Evolutionary conservation across 2,329 filamentous ascomycete genomes (phyloP), one percentile per base, ranked within the genome.

Genomic region (Mariannaea elegans): DNA sequence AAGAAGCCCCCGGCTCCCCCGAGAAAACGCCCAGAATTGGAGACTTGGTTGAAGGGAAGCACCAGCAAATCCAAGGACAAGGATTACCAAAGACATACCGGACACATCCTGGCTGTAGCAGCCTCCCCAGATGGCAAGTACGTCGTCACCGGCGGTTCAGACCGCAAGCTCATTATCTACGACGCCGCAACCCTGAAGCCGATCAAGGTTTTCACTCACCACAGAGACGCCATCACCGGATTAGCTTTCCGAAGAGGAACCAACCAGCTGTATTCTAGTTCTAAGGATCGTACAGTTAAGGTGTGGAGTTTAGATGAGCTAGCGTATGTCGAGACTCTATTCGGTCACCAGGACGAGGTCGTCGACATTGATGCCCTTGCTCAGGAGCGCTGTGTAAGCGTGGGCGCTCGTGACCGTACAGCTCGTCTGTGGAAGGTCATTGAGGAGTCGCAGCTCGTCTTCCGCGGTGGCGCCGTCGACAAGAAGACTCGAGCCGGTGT

Each of bases 361-460:
- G 84, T 94, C 34, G 92, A 93, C 71, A 87, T 99, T 54, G 91
- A 92, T 64, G 90, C 92, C 19, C 84, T 97, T 63, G 89, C 90
- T 2, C 88, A 93, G 68, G 95, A 98, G 76, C 89, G 93, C 47
- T 97, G 95, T 73, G 84, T 98, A 60, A 95, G 90, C 62, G 95
- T 97, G 16, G 95, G 95, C 55, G 90, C 93, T 6, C 85, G 95
- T 65, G 95, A 99, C 75, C 89, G 94, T 57, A 97, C 94, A 2
- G 95, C 94, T 36, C 85, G 95, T 59, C 79, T 97, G 68, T 99
- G 95, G 95, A 97, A 97, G 77, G 94, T 99, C 2, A 88, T 92
- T 4, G 95, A 99, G 70, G 94, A 99, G 79, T 92, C 91, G 2
- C 95, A 99, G 75, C 86, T 99, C 7, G 94, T 98, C 2, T 99